Base-by-base conservation (phyloP, 1,139 yeast genomes). In the Kluyveromyces marxianus region DNA sequence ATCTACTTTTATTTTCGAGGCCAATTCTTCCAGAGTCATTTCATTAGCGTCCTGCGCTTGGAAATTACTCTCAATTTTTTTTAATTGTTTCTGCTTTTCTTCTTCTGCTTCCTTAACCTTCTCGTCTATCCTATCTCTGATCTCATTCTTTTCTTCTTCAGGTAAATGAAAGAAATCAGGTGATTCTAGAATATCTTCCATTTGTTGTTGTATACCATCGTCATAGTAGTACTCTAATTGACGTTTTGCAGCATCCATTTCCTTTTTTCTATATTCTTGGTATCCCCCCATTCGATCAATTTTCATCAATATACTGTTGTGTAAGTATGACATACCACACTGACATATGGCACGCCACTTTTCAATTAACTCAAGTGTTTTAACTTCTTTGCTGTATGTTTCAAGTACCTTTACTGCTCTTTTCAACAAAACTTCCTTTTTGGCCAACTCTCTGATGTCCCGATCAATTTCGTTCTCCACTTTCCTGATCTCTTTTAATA, bases 331-430 rank as follows among this genome's bases (percentile, higher is more conserved):
- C 35, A 77, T 69, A 0, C 75, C 75, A 40, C 57, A 60, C 48
- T 71, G 72, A 1, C 75, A 72, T 1, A 69, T 68, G 7, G 55
- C 57, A 47, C 74, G 63, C 79, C 79, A 75, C 50, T 72, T 71
- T 0, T 50, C 58, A 7, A 70, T 69, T 25, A 73, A 53, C 3
- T 50, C 47, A 3, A 51, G 49, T 2, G 67, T 53, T 29, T 62
- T 59, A 4, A 44, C 47, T 4, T 60, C 62, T 21, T 56, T 55
- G 21, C 63, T 49, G 42, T 54, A 49, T 4, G 60, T 60, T 21
- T 55, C 51, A 1, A 65, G 44, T 35, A 70, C 65, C 26, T 60
- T 62, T 35, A 63, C 58, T 0, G 74, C 74, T 36, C 69, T 64
- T 41, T 62, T 62, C 42, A 74, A 52, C 0, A 62, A 50, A 7